Base-by-base conservation (phyloP, 129 eudicot species). In the Artemisia tridentata region DNA sequence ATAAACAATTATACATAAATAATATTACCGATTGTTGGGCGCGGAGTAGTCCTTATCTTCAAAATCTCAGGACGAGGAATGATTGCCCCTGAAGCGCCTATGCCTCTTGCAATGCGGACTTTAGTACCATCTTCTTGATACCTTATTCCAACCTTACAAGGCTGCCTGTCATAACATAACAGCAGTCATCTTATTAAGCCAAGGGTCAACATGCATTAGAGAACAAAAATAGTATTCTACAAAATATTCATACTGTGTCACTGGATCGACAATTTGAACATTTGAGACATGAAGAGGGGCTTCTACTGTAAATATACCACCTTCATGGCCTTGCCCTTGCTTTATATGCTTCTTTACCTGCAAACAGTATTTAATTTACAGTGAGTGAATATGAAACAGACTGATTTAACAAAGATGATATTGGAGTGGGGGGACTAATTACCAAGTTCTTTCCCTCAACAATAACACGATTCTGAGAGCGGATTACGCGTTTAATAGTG, bases 291-390 rank as follows among this genome's bases (percentile, higher is more conserved):
- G 99, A 63, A 93, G 88, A 57, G 99, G 99, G 70, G 99, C 99
- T 85, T 93, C 99, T 8, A 93, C 97, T 8, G 96, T 74, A 69
- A 93, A 93, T 48, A 93, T 93, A 67, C 97, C 99, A 48, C 99
- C 99, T 86, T 93, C 99, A 70, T 93, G 96, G 11, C 96, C 98
- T 79, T 92, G 98, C 72, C 98, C 98, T 78, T 92, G 98, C 56
- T 92, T 92, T 50, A 93, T 90, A 81, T 93, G 99, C 65, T 93
- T 90, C 84, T 90, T 93, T 72, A 93, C 99, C 97, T 93, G 83
- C 67, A 73, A 23, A 25, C 34, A 67, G 10, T 65, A 63, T 68
- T 59, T 18, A 49, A 70, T 47, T 5, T 7, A 53, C 19, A 58
- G 25, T 11, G 17, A 64, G 65, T 25, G 14, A 78, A 74, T 21